These are phyloP conservation scores for Bertia moriformis DNA, from an alignment of 2,329 filamentous ascomycete species.

Conservation along the genomic window DNA sequence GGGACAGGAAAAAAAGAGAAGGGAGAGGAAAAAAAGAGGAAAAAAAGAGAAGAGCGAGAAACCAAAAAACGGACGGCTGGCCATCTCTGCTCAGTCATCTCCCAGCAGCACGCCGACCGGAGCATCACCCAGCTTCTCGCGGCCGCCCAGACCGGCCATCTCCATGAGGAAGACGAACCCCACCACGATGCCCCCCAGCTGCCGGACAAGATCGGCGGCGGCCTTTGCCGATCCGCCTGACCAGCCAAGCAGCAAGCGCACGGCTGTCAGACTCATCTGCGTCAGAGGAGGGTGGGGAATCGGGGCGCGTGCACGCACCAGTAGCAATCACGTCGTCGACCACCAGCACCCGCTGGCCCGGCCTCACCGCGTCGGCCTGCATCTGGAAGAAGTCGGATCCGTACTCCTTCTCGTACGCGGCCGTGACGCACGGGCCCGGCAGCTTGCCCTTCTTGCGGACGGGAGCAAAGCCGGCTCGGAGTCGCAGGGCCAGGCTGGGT, in stretches of 20 bases:
- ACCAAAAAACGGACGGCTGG: too few species aligned
- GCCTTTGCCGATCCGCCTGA: neutral
- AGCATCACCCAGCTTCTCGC: neutral
- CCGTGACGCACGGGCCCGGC: conserved; percentile 51
- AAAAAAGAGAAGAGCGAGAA: too few species aligned
- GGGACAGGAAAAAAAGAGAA: too few species aligned
- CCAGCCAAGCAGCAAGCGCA: conserved; percentile 1
- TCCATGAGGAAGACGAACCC: neutral
- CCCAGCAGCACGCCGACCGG: neutral
- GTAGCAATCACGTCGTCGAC: conserved; percentile 69
- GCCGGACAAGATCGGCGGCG: neutral
- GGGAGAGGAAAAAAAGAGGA: too few species aligned
- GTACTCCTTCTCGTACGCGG: conserved; percentile 59
- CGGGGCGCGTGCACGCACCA: conserved; percentile 32
- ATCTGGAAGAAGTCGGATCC: conserved; percentile 63
- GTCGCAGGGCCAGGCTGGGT: conserved; percentile 47
- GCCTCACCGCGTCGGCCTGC: conserved; percentile 50
- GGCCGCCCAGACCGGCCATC: neutral
- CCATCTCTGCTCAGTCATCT: too few species aligned
- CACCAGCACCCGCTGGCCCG: conserved; percentile 53
- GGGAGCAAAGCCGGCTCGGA: conserved; percentile 56
- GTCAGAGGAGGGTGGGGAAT: conserved; percentile 1
- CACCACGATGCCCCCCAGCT: neutral
- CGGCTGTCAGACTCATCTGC: too few species aligned
- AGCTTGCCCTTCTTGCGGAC: conserved; percentile 62